Base-by-base conservation (phyloP, 805 yeast species). In the Candida gorgasii region DNA sequence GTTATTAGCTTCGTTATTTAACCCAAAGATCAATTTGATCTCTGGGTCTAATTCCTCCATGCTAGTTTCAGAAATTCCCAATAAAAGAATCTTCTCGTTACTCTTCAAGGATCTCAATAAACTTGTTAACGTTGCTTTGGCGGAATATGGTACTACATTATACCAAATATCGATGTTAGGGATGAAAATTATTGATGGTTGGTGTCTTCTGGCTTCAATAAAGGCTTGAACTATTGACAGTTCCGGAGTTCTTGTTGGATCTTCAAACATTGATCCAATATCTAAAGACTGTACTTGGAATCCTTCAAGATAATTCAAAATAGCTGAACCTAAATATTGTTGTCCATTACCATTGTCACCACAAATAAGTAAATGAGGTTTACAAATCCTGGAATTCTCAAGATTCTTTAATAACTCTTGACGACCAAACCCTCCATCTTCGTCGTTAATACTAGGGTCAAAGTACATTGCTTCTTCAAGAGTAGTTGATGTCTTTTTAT, bases 251-350 rank as follows among this genome's bases (percentile, higher is more conserved):
- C 87, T 70, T 0, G 89, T 79, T 6, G 92, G 72, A 53, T 92
- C 97, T 11, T 89, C 80, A 48, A 82, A 80, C 42, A 93, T 58
- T 6, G 83, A 73, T 1, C 89, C 86, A 44, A 93, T 67, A 58
- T 93, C 99, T 31, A 93, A 69, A 1, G 86, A 78, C 59, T 93
- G 97, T 11, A 89, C 82, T 55, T 89, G 92, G 54, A 84, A 88
- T 0, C 97, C 96, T 63, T 93, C 99, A 39, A 93, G 67, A 50
- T 80, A 75, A 54, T 89, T 85, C 40, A 92, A 67, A 8, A 90
- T 70, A 0, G 98, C 97, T 2, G 89, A 73, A 3, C 89, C 84
- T 7, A 93, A 59, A 58, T 92, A 89, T 49, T 80, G 85, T 55
- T 90, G 97, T 1, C 98, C 99, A 61, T 78, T 78, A 0, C 98